phyloP scores from a whole-genome alignment of 1,284 basidiomycete genomes.

The Ganoderma resinaceum region DNA sequence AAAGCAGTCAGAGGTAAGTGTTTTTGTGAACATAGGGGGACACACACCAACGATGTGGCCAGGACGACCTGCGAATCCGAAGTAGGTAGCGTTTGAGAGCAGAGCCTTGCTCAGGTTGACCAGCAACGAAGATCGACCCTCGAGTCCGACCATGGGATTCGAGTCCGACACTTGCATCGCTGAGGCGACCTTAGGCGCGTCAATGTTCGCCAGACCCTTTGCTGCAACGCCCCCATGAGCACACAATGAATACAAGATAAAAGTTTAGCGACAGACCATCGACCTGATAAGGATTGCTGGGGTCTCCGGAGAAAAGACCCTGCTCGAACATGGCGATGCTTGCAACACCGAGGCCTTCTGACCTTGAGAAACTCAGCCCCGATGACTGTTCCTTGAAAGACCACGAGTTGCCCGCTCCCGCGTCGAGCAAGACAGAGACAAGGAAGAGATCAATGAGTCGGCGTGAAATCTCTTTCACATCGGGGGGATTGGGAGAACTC shows the following conservation, averaged over 20 bases:
- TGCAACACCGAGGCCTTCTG: slow-evolving; percentile 93
- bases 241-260: background rate
- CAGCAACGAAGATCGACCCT: slow-evolving; percentile 85
- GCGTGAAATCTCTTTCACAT: slow-evolving; percentile 69
- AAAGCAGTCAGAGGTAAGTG: background rate
- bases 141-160: slow-evolving; percentile 92
- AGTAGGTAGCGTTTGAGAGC: slow-evolving; percentile 66
- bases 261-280: slow-evolving; percentile 62
- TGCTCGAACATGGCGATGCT: slow-evolving; percentile 88
- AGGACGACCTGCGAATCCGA: slow-evolving; percentile 76
- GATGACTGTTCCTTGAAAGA: slow-evolving; percentile 71
- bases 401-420: slow-evolving; percentile 91
- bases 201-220: slow-evolving; percentile 72
- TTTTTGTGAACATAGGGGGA: background rate
- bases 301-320: slow-evolving; percentile 83
- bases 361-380: slow-evolving; percentile 71
- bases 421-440: slow-evolving; percentile 93
- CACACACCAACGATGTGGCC: slow-evolving; percentile 81
- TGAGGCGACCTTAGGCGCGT: slow-evolving; percentile 63
- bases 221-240: slow-evolving; percentile 52
- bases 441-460: slow-evolving; percentile 91
- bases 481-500: slow-evolving; percentile 50
- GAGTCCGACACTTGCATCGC: slow-evolving; percentile 83
- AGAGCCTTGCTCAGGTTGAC: slow-evolving; percentile 78
- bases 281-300: slow-evolving; percentile 70